Percentiles rank a stretch among this genome's conserved stretches.
phyloP scores from a whole-genome alignment of 371 early-diverging fungal genomes.

The Mucor circinelloides region DNA sequence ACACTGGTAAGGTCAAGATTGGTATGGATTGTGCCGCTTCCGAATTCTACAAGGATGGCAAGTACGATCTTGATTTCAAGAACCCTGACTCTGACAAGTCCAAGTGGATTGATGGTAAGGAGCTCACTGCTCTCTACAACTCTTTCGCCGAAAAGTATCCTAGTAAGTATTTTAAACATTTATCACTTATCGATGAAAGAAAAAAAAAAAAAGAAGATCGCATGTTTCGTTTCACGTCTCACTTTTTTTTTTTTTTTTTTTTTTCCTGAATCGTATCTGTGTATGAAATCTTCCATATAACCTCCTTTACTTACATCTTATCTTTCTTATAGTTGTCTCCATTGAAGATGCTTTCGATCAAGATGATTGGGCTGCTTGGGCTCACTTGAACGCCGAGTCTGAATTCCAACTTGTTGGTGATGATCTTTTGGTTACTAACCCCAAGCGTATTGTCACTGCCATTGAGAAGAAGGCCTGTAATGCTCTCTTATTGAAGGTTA shows the following conservation, averaged over 20 bases:
- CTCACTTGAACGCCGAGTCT: constrained; percentile 70
- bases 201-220: neutral
- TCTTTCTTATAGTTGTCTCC: constrained; percentile 68
- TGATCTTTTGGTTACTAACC: constrained; percentile 99
- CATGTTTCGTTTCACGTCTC: neutral
- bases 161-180: constrained; percentile 39
- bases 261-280: neutral
- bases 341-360: constrained; percentile 99
- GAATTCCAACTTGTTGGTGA: constrained; percentile 97
- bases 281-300: neutral
- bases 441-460: constrained; percentile 88
- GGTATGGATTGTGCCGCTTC: constrained; percentile 99
- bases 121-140: constrained; percentile 89
- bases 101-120: constrained; percentile 75
- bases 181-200: neutral
- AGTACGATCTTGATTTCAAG: constrained; percentile 98
- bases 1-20: constrained; percentile 95
- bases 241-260: neutral
- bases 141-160: constrained; percentile 91
- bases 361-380: constrained; percentile 97
- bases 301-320: neutral
- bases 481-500: constrained; percentile 97
- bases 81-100: constrained; percentile 83
- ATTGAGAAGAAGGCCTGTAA: constrained; percentile 96
- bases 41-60: constrained; percentile 95